Conservation (phyloP, 345 rosid genomes). For the Eucalyptus cloeziana region DNA sequence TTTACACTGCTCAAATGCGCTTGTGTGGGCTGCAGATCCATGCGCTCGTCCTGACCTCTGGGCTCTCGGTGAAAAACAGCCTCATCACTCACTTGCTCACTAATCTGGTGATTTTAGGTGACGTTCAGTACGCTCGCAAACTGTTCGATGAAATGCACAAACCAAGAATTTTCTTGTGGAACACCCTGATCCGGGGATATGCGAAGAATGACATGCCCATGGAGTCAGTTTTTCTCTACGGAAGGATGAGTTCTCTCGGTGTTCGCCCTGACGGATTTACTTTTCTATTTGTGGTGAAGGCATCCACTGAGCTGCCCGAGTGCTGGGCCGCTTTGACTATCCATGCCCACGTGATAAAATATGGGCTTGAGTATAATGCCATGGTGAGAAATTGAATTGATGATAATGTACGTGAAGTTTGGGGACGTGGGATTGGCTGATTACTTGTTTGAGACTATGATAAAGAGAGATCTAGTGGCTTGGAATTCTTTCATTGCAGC, state of each 20-base stretch:
- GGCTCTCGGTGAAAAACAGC: conserved; percentile 28
- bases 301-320: conserved; percentile 10
- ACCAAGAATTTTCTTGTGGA: conserved; percentile 39
- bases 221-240: conserved; percentile 12
- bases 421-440: conserved; percentile 20
- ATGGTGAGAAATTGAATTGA: conserved; percentile 30
- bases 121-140: conserved; percentile 25
- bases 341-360: conserved; percentile 22
- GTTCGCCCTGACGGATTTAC: conserved; percentile 33
- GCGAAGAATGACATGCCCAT: conserved; percentile 14
- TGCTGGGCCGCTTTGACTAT: conserved; percentile 5
- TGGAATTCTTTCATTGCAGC: conserved; percentile 38
- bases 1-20: too few species aligned
- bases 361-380: conserved; percentile 23
- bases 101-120: conserved; percentile 1
- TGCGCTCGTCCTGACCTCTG: conserved; percentile 17
- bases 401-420: conserved; percentile 29
- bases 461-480: conserved; percentile 36
- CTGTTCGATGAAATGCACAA: conserved; percentile 48
- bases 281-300: conserved; percentile 35
- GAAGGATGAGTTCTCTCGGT: conserved; percentile 10
- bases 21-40: conserved; percentile 3
- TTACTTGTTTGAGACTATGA: conserved; percentile 33
- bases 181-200: conserved; percentile 31
- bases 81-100: conserved; percentile 26